Percentiles rank a stretch among this genome's conserved stretches.
phyloP scores from a whole-genome alignment of 768 basidiomycete species.

The Russula earlei region DNA sequence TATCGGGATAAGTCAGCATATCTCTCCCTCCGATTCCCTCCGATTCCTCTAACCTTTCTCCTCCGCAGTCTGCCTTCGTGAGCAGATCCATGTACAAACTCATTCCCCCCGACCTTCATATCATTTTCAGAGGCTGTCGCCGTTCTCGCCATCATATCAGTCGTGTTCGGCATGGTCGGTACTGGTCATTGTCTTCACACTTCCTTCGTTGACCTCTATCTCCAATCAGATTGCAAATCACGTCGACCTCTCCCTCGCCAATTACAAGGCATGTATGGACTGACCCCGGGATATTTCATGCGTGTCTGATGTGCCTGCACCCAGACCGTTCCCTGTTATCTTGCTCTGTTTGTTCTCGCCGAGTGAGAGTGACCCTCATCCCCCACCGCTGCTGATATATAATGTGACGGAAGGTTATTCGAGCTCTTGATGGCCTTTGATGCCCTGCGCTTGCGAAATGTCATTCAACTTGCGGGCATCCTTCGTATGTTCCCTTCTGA shows the following conservation, averaged over 20 bases:
- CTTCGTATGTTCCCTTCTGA: conserved; percentile 36
- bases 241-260: conserved; percentile 32
- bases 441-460: conserved; percentile 69
- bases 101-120: background rate
- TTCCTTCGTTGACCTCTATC: conserved; percentile 1
- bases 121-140: conserved; percentile 53
- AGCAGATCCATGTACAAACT: background rate
- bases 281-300: background rate
- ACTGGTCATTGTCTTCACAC: background rate
- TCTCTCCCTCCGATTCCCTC: background rate
- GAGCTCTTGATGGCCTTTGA: conserved; percentile 75
- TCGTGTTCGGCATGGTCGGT: conserved; percentile 58
- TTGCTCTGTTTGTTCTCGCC: conserved; percentile 73
- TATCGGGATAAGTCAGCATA: conserved; percentile 49
- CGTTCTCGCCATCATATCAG: conserved; percentile 65
- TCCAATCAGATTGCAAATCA: conserved; percentile 39
- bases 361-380: conserved; percentile 42
- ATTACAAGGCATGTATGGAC: conserved; percentile 42
- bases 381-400: background rate
- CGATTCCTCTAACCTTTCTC: background rate
- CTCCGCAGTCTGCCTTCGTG: background rate
- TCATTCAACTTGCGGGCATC: conserved; percentile 70
- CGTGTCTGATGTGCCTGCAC: conserved; percentile 7
- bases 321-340: conserved; percentile 76
- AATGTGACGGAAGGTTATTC: conserved; percentile 45